Evolutionary conservation across 1,139 yeast species (phyloP).

Genomic region (Debaryomyces subglobosus): DNA sequence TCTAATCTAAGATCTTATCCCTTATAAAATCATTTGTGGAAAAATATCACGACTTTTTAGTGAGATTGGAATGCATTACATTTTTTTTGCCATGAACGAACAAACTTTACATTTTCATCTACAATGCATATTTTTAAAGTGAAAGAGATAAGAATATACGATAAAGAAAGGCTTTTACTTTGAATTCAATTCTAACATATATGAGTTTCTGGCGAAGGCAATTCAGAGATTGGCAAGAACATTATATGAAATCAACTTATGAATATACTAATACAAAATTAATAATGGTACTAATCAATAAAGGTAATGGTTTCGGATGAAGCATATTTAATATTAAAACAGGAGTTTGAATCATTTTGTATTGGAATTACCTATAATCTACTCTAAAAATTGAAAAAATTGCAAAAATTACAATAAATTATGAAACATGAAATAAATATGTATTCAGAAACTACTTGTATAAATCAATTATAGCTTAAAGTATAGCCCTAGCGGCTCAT

Average conservation of each 20-base stretch:
- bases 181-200: too few relatives aligned
- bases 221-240: not conserved
- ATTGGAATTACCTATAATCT: too few relatives aligned
- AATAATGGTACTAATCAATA: too few relatives aligned
- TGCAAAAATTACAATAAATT: not conserved
- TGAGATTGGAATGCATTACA: not conserved
- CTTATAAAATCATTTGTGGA: not conserved
- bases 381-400: too few relatives aligned
- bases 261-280: too few relatives aligned
- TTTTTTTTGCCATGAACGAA: not conserved
- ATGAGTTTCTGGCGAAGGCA: too few relatives aligned
- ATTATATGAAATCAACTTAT: not conserved
- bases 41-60: slow-evolving; percentile 1
- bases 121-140: not conserved
- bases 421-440: not conserved
- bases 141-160: too few relatives aligned
- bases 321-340: too few relatives aligned
- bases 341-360: too few relatives aligned
- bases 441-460: not conserved
- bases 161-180: too few relatives aligned
- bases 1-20: not conserved
- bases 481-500: not conserved
- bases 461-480: not conserved
- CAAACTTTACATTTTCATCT: not conserved
- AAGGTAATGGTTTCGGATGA: too few relatives aligned